phyloP scores from a whole-genome alignment of 2,329 filamentous ascomycete genomes.

The Elsinoe necatrix region DNA sequence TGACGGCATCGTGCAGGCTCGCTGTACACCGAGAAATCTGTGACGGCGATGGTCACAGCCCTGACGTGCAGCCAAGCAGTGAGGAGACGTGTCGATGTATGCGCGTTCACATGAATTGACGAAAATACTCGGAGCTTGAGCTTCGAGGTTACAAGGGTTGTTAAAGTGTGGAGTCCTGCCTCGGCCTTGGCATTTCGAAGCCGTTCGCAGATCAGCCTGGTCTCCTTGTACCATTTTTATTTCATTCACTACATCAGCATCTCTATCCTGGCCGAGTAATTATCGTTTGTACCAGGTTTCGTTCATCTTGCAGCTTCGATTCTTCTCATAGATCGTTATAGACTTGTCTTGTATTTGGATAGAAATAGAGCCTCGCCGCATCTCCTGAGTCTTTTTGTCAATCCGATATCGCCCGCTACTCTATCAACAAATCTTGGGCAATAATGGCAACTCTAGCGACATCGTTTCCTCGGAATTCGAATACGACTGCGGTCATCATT shows the following conservation, averaged over 20 bases:
- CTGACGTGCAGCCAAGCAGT: not conserved
- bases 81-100: not conserved
- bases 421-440: conserved; percentile 17
- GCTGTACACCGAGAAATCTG: not conserved
- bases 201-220: not conserved
- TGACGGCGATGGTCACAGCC: not conserved
- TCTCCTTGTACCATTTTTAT: conserved; percentile 2
- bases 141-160: not conserved
- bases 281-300: not conserved
- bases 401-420: not conserved
- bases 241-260: not conserved
- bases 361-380: not conserved
- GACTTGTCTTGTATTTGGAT: not conserved
- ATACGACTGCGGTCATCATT: conserved; percentile 60
- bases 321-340: not conserved
- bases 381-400: not conserved
- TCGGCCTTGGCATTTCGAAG: not conserved
- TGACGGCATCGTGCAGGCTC: conserved; percentile 36
- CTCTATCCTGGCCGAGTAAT: conserved; percentile 7
- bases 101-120: not conserved
- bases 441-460: conserved; percentile 50
- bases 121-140: not conserved
- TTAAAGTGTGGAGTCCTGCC: conserved; percentile 1
- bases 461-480: conserved; percentile 45
- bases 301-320: not conserved